phyloP scores from a whole-genome alignment of 345 rosid species.

The Ailanthus altissimus region DNA sequence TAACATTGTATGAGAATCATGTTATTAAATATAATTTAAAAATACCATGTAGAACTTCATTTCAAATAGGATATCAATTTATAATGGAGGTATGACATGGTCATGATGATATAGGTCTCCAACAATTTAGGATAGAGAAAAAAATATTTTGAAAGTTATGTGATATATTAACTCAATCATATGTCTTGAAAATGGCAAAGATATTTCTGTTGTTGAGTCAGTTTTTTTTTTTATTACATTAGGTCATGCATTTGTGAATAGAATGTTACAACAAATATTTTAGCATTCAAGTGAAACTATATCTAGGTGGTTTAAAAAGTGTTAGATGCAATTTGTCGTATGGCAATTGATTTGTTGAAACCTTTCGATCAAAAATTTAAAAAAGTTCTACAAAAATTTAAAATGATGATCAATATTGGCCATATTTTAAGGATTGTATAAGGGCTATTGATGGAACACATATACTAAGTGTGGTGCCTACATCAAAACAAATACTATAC shows the following conservation, averaged over 20 bases:
- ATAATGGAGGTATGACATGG: background rate
- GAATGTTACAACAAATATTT: too few species aligned
- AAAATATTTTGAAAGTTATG: background rate
- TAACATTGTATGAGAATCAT: background rate
- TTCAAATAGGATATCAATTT: background rate
- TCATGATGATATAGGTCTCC: too few species aligned
- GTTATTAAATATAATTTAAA: background rate
- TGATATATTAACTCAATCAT: background rate
- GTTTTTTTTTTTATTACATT: background rate
- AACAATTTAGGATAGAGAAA: background rate
- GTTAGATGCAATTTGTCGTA: background rate
- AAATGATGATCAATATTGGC: background rate
- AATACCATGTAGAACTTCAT: background rate
- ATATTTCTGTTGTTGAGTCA: background rate
- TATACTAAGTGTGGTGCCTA: background rate
- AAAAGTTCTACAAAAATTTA: background rate
- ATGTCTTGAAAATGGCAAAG: background rate
- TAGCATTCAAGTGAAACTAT: background rate
- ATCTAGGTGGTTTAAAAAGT: background rate
- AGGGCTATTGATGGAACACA: background rate
- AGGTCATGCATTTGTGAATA: background rate
- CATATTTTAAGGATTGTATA: background rate
- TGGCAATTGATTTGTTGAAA: background rate
- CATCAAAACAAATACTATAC: background rate
- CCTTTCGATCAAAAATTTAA: background rate